Evolutionary conservation across 2,329 filamentous ascomycete genomes (phyloP).

Genomic region (Penicillium sp.): DNA sequence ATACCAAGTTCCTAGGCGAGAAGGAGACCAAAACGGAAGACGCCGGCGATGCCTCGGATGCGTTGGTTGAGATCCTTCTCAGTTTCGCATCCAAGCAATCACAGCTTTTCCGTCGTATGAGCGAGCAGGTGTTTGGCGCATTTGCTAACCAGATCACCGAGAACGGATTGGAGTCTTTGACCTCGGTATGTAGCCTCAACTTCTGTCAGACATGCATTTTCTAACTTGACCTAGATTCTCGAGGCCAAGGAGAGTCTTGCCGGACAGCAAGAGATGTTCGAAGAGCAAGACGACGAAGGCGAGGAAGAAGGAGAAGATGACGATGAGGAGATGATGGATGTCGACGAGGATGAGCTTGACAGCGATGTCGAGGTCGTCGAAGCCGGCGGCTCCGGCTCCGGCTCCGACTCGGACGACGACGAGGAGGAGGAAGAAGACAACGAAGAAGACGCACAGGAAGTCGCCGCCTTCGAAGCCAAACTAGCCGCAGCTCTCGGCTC

Average conservation of each 20-base stretch:
- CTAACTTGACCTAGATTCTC: constrained; percentile 63
- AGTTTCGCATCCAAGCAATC: constrained; percentile 85
- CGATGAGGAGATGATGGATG: constrained; percentile 52
- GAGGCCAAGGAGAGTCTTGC: constrained; percentile 74
- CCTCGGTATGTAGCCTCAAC: constrained; percentile 37
- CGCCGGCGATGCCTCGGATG: constrained; percentile 56
- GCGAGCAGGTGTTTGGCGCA: constrained; percentile 80
- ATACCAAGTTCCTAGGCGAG: constrained; percentile 57
- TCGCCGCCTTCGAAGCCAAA: constrained; percentile 67
- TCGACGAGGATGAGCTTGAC: constrained; percentile 38
- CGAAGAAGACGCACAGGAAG: constrained; percentile 49
- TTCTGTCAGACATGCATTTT: neutral
- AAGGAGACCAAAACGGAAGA: constrained; percentile 55
- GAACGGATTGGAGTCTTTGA: constrained; percentile 66
- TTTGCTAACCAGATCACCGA: constrained; percentile 74
- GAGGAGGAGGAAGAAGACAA: constrained; percentile 45
- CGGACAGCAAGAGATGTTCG: constrained; percentile 84
- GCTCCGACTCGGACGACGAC: constrained; percentile 37
- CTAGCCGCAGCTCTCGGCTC: constrained; percentile 76
- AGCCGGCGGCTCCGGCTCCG: constrained; percentile 40
- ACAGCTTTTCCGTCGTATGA: constrained; percentile 77
- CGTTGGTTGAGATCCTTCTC: constrained; percentile 83
- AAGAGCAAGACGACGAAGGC: constrained; percentile 59
- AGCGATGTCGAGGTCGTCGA: constrained; percentile 43
- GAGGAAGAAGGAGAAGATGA: constrained; percentile 18